Evolutionary conservation across 164 flowering plant genomes (phyloP).

Genomic region (Saururus chinensis): DNA sequence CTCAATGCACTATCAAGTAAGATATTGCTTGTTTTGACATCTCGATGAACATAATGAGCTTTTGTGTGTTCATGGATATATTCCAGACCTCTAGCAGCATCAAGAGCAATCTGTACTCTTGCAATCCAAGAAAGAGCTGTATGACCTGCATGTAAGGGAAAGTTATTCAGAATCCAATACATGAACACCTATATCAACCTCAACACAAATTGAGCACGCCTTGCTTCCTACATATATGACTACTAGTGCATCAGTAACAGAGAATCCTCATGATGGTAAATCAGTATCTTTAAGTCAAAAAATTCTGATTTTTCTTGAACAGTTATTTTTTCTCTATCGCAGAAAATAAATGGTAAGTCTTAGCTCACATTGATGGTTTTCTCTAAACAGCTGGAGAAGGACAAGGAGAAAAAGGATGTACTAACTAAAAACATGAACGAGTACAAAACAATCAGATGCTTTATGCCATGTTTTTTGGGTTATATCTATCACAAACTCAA

Average conservation of each 20-base stretch:
- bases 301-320: no score
- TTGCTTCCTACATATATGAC: no score
- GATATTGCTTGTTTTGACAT: slow-evolving; percentile 90
- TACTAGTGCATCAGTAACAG: neutral
- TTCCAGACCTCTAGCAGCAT: slow-evolving; percentile 90
- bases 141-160: slow-evolving; percentile 34
- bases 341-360: no score
- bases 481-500: neutral
- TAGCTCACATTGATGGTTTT: no score
- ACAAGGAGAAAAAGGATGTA: no score
- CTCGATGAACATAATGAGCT: slow-evolving; percentile 92
- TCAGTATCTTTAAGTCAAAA: no score
- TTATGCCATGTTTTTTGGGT: no score
- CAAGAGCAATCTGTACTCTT: slow-evolving; percentile 88
- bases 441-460: no score
- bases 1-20: slow-evolving; percentile 75
- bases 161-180: neutral
- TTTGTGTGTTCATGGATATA: slow-evolving; percentile 95
- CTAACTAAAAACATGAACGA: no score
- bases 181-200: neutral
- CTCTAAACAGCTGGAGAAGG: no score
- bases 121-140: slow-evolving; percentile 82
- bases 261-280: no score
- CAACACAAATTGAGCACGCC: neutral
- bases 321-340: no score